phyloP scores from a whole-genome alignment of 2,329 filamentous ascomycete genomes.

The Alternaria sp. region DNA sequence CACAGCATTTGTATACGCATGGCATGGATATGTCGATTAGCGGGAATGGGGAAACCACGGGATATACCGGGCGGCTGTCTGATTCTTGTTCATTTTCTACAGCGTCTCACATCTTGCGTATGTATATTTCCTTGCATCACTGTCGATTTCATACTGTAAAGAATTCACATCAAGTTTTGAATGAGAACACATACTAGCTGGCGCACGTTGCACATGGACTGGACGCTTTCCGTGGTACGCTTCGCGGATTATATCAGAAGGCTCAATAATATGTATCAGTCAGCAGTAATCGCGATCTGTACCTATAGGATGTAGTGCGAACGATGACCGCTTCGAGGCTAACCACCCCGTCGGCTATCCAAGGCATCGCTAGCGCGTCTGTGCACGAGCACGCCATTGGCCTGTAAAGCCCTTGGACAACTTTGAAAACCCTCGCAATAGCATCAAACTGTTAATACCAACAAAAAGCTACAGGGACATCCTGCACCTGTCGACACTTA shows the following conservation, averaged over 20 bases:
- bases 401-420: slow-evolving; percentile 1
- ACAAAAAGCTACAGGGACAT: neutral
- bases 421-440: neutral
- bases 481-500: neutral
- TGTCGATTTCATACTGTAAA: neutral
- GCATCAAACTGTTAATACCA: neutral
- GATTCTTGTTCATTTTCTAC: neutral
- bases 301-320: slow-evolving; percentile 4
- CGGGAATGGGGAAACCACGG: neutral
- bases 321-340: slow-evolving; percentile 17
- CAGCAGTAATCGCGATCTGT: neutral
- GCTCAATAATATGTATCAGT: neutral
- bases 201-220: neutral
- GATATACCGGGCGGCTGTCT: slow-evolving; percentile 10
- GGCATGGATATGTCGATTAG: neutral
- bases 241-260: neutral
- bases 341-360: slow-evolving; percentile 16
- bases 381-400: slow-evolving; percentile 33
- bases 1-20: slow-evolving; percentile 1
- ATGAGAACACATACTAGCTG: neutral
- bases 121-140: neutral
- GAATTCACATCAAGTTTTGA: neutral
- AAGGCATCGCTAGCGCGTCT: slow-evolving; percentile 20
- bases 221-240: neutral
- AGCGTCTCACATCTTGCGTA: neutral